Percentiles rank a stretch among this genome's conserved stretches.
These are phyloP conservation scores for Termitomyces sp. DNA, from an alignment of 768 basidiomycete species.

Conservation along the genomic window DNA sequence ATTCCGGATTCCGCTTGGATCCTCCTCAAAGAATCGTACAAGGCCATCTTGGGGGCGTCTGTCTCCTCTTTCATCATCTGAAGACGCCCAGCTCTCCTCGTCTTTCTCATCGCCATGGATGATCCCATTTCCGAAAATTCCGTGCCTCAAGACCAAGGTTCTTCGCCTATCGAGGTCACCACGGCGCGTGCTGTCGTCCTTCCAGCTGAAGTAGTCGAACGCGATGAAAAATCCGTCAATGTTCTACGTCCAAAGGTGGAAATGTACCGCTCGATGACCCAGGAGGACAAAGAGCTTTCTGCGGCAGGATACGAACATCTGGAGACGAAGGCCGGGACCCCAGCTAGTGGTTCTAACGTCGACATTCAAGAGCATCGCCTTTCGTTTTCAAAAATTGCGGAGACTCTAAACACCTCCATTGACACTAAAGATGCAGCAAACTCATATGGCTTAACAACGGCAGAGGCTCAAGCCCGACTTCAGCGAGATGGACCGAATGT, in stretches of 20 bases:
- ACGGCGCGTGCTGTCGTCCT: constrained; percentile 46
- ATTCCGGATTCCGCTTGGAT: background rate
- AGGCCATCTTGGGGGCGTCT: background rate
- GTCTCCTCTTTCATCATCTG: background rate
- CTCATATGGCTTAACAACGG: constrained; percentile 45
- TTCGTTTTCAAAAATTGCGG: constrained; percentile 33
- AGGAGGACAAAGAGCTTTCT: constrained; percentile 61
- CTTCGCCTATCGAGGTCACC: constrained; percentile 23
- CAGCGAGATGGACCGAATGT: constrained; percentile 53
- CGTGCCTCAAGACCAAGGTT: constrained; percentile 9
- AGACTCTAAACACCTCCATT: constrained; percentile 42
- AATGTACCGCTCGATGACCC: constrained; percentile 58
- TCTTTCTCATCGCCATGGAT: constrained; percentile 15
- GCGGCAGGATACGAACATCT: constrained; percentile 68
- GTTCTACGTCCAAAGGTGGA: constrained; percentile 43
- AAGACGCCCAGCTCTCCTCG: background rate
- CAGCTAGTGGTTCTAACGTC: constrained; percentile 31
- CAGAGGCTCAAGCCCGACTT: constrained; percentile 51
- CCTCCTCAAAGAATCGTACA: background rate
- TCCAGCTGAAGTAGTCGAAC: constrained; percentile 31
- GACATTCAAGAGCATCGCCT: constrained; percentile 57
- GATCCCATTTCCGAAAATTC: constrained; percentile 6
- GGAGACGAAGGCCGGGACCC: constrained; percentile 26
- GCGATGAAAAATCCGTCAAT: constrained; percentile 33
- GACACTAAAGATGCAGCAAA: constrained; percentile 45